Evolutionary conservation across 805 yeast genomes (phyloP), one percentile per base, ranked within the genome.

Genomic region (Zygosaccharomyces lentus): DNA sequence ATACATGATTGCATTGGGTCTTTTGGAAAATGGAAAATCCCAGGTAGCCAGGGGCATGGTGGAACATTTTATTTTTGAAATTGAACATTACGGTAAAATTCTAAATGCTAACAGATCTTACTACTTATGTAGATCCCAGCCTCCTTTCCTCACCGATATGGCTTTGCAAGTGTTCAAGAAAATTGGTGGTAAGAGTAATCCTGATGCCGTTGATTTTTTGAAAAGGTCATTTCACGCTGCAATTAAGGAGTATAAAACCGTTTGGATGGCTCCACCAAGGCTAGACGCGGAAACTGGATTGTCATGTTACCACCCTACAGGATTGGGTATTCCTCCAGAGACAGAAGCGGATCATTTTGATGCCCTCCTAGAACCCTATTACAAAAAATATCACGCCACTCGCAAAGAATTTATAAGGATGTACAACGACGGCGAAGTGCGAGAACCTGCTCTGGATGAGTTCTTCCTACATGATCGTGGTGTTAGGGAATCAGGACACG

Each of bases 61-160:
- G 9, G 90, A 84, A 62, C 90, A 91, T 66, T 90, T 89, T 62
- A 82, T 88, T 45, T 93, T 83, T 66, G 96, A 93, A 62, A 90
- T 91, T 56, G 72, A 79, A 37, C 82, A 91, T 61, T 91, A 93
- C 65, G 96, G 96, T 39, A 90, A 89, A 71, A 86, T 91, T 45
- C 73, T 93, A 54, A 91, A 91, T 65, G 99, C 99, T 10, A 91
- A 91, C 66, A 76, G 99, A 61, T 80, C 93, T 0, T 91, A 93
- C 67, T 93, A 88, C 62, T 69, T 91, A 38, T 82, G 91, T 48
- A 77, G 99, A 56, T 87, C 97, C 0, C 98, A 93, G 67, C 99
- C 99, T 2, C 99, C 99, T 9, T 91, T 91, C 62, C 69, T 93
- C 48, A 90, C 98, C 0, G 98, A 91, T 65, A 86, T 93, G 95